Evolutionary conservation across 1,284 basidiomycete species (phyloP), one percentile per base, ranked within the genome.

Genomic region (Sporisorium iseilematis-ciliati): DNA sequence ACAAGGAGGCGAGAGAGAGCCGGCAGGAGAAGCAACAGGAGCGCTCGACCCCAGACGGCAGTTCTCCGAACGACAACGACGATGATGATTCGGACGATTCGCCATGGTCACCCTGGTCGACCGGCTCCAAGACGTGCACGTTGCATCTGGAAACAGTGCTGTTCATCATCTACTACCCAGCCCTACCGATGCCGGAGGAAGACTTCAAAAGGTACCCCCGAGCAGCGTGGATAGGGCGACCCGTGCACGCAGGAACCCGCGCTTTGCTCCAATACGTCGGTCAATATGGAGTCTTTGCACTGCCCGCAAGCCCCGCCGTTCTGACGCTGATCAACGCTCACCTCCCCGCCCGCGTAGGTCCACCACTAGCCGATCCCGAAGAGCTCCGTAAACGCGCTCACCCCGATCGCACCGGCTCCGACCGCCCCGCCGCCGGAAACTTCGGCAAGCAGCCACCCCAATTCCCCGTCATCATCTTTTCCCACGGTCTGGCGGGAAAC

Each of bases 401-500:
- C 16, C 57, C 54, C 0, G 31, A n/a, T 10, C 49, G 50, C 8
- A 16, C 29, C 8, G 35, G 23, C n/a, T 29, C 45, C 18, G 57
- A 72, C 38, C 59, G 73, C 2, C 62, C 62, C 4, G 49, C 49
- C 12, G 46, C 59, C 1, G 76, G 76, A 43, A 72, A 71, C 51
- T 71, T 75, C 38, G 76, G 76, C 52, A 57, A 67, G 20, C 26
- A 31, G 12, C 68, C 77, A 0, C 57, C 75, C 3, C 60, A 59
- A 7, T 80, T 82, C n/a, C 81, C 81, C 21, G 64, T 82, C 23
- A 31, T 82, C 45, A 61, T 82, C 52, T 82, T 82, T 53, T 75
- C 69, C 16, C 81, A 82, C 50, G 78, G 81, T 11, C 70, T 82
- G 2, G 78, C 80, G 0, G 81, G 81, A 0, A 82, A 82, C 33